Base-by-base conservation (phyloP, 352 stramenopile genomes). In the Globisporangium nodosum region DNA sequence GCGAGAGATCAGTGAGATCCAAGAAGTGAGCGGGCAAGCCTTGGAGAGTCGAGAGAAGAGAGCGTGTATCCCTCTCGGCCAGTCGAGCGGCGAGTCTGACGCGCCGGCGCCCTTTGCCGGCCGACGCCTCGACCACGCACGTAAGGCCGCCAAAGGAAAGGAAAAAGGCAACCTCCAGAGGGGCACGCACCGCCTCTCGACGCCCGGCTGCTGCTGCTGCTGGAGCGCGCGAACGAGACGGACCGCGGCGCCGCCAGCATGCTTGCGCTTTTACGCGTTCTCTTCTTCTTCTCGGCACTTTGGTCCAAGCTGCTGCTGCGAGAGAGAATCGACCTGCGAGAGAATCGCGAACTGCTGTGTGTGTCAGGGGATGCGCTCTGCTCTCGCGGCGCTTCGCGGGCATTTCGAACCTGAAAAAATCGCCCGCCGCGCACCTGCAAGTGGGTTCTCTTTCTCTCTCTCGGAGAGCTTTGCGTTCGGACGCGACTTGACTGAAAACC, bases 1-100 rank as follows among this genome's bases (percentile, higher is more conserved):
- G 0, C 63, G 15, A n/a, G 47, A 9, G 63, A 74, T 50, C 15
- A 71, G 64, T 11, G 64, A 63, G 30, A 45, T 7, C 18, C n/a
- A 31, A 49, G 18, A 27, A 30, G 20, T 30, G 45, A 31, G 24
- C n/a, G 45, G n/a, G 12, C 11, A 49, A n/a, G n/a, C 18, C 24
- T 27, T 27, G 24, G 24, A 27, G 24, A 27, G 24, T 1, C 24
- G 24, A 27, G 24, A 27, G 24, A 27, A 48, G 20, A 8, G 42
- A 48, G 20, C 5, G 42, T 20, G 42, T 27, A 2, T 24, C 15
- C 15, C 8, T 48, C 40, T 47, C n/a, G 40, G 13, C 4, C 40
- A 11, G 33, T 43, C n/a, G 21, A 30, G 8, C 24, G 45, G 9
- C 45, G 11, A 31, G 45, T 49, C 20, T 49, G 45, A 49, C 45